A percentile compares a stretch with the other conserved stretches of the same genome.
phyloP scores from a whole-genome alignment of 2,329 filamentous ascomycete genomes.

The Thelonectria discophora region DNA sequence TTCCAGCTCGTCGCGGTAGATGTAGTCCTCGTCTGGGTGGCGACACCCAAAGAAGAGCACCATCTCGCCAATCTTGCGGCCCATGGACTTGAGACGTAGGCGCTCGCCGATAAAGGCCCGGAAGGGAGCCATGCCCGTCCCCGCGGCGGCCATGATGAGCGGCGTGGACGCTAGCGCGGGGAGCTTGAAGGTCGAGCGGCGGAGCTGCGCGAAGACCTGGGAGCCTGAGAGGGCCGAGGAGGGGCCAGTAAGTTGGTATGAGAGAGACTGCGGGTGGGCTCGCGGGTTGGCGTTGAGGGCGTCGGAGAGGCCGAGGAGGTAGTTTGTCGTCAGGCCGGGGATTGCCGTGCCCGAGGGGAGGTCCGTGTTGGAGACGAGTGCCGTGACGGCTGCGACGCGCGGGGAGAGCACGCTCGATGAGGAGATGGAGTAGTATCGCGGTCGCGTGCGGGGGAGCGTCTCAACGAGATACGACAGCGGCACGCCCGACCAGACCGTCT shows the following conservation, averaged over 20 bases:
- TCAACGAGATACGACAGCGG: constrained; percentile 22
- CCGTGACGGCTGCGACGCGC: constrained; percentile 12
- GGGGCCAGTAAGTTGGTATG: constrained; percentile 15
- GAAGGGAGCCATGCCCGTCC: constrained; percentile 56
- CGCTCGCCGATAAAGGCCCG: constrained; percentile 30
- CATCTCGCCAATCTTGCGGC: constrained; percentile 25
- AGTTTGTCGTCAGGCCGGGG: constrained; percentile 33
- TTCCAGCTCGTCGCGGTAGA: constrained; percentile 20
- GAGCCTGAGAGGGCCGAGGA: constrained; percentile 10
- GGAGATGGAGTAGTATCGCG: constrained; percentile 68
- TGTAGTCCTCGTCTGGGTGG: constrained; percentile 20
- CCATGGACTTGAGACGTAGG: constrained; percentile 13
- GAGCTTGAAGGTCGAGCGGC: constrained; percentile 53
- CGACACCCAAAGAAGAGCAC: constrained; percentile 26
- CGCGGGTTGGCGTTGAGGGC: constrained; percentile 5
- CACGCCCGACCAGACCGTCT: constrained; percentile 6
- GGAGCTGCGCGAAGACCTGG: constrained; percentile 20
- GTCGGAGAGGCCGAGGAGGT: constrained; percentile 27
- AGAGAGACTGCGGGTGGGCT: constrained; percentile 9
- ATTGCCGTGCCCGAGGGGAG: constrained; percentile 8
- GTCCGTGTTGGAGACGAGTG: constrained; percentile 18
- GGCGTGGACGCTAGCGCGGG: constrained; percentile 52
- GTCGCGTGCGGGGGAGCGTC: constrained; percentile 45
- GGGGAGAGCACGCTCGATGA: constrained; percentile 53
- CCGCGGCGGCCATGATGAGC: constrained; percentile 59